These are phyloP conservation scores for Heliamphora pulchella DNA, from an alignment of 179 eudicot genomes.

Conservation along the genomic window DNA sequence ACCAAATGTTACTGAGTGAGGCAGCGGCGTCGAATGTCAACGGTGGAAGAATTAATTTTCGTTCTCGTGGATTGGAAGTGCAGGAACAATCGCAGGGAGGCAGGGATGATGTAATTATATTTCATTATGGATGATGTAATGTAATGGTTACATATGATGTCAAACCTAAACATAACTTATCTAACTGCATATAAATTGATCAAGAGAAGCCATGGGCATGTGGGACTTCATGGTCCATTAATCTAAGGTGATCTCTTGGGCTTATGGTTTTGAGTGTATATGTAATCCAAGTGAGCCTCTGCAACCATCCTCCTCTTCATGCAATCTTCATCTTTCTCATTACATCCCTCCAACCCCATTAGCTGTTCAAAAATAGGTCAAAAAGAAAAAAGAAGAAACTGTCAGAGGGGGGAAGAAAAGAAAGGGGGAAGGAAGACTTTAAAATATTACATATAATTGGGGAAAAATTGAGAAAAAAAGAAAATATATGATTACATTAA, in stretches of 20 bases:
- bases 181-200: no score
- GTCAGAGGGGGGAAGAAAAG: not conserved
- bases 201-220: no score
- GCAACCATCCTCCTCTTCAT: conserved; percentile 38
- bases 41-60: no score
- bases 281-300: conserved; percentile 64
- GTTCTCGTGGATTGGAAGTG: no score
- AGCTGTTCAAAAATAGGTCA: conserved; percentile 20
- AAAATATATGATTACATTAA: conserved; percentile 9
- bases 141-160: no score
- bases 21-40: no score
- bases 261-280: conserved; percentile 43
- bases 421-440: not conserved
- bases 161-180: no score
- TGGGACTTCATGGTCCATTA: no score
- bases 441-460: not conserved
- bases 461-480: not conserved
- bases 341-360: conserved; percentile 41
- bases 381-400: not conserved
- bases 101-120: no score
- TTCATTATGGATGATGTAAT: no score
- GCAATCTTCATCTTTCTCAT: conserved; percentile 38
- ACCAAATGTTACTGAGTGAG: no score
- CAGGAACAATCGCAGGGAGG: no score
- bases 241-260: conserved; percentile 11